Base-by-base conservation (phyloP, 768 basidiomycete species). In the Trametes elegans region DNA sequence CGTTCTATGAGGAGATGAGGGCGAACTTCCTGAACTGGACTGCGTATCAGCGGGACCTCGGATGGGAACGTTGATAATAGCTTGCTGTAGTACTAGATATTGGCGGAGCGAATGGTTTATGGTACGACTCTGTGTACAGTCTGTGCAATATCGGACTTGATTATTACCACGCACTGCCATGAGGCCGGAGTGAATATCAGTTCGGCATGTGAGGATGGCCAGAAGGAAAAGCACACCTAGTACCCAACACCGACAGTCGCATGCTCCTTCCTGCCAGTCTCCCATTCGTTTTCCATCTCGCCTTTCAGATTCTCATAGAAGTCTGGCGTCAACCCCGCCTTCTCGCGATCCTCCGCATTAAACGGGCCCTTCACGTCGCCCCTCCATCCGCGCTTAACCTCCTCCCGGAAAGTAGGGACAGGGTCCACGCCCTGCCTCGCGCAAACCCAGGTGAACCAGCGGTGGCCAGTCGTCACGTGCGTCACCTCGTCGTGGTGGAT, bases 291-390 rank as follows among this genome's bases (percentile, higher is more conserved):
- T 18, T 39, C 49, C 75, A 83, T 76, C 66, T 86, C 83, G 3
- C 89, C 90, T 40, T 70, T 76, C 58, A 93, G 68, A 57, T 82
- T 76, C 66, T 87, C 82, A 65, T 92, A 93, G 66, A 86, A 93
- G 24, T 81, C 84, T 31, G 67, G 73, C 5, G 78, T 83, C 74
- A 93, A 66, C 9, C 91, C 89, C 1, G 90, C 90, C 68, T 77
- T 83, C 66, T 82, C 81, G 45, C 90, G 72, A 59, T 85, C 90
- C 35, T 79, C 80, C 2, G 78, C 79, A 71, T 92, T 92, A 68
- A 92, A 93, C n/a, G 90, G 90, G 0, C 90, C 90, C 64, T 85
- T 86, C 23, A 89, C 74, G 44, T 83, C 82, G 0, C 91, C 90
- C 32, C 78, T 73, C 79, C 89, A 92, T 8, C 87, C 84, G 38